phyloP scores from a whole-genome alignment of 352 stramenopile genomes.

The Phytophthora palmivora region DNA sequence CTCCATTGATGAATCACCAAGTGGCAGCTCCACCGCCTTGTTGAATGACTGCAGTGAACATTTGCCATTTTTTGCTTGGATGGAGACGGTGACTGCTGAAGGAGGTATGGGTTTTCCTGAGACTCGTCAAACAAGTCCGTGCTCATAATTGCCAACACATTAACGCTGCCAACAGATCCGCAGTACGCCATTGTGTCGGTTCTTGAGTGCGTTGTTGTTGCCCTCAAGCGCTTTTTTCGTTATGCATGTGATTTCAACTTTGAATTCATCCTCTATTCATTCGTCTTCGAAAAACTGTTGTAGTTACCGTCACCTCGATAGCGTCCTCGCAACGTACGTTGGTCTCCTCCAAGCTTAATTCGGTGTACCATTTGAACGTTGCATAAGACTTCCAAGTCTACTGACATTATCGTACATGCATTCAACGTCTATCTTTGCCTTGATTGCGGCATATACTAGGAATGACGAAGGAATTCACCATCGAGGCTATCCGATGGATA shows the following conservation, averaged over 20 bases:
- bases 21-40: conserved; percentile 43
- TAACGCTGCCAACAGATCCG: conserved; percentile 69
- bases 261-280: neutral
- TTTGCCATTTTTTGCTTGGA: conserved; percentile 17
- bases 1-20: conserved; percentile 37
- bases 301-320: conserved; percentile 1
- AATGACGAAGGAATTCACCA: neutral
- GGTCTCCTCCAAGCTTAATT: conserved; percentile 9
- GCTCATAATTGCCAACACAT: conserved; percentile 74
- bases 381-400: conserved; percentile 23
- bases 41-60: conserved; percentile 13
- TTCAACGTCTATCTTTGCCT: neutral
- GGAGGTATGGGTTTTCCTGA: conserved; percentile 75
- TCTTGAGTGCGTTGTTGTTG: neutral
- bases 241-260: neutral
- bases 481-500: neutral
- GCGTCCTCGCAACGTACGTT: conserved; percentile 23
- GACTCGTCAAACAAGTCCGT: conserved; percentile 76
- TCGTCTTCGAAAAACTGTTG: neutral
- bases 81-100: conserved; percentile 38
- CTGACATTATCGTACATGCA: too few species aligned
- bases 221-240: conserved; percentile 9
- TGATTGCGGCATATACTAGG: neutral
- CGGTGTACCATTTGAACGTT: conserved; percentile 11
- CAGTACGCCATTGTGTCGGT: conserved; percentile 53